phyloP scores from a whole-genome alignment of 192 early-diverging fungal species.

The Podochytrium sp. region DNA sequence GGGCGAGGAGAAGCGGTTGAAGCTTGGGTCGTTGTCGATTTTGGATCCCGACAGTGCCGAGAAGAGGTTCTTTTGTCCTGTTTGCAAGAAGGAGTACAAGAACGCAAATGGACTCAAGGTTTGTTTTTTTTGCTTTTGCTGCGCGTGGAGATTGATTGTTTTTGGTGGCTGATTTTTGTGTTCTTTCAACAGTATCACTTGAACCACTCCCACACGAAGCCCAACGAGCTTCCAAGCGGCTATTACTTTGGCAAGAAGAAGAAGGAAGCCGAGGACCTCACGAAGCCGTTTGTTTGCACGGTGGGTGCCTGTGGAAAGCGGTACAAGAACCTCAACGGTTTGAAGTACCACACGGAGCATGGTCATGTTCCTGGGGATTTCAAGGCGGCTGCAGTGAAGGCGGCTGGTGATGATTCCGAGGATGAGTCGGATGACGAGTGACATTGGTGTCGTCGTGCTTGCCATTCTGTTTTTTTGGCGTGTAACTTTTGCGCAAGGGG shows the following conservation, averaged over 20 bases:
- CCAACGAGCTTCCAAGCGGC: constrained; percentile 29
- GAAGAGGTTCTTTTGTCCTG: constrained; percentile 71
- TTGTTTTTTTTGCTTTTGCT: constrained; percentile 22
- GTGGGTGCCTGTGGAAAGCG: constrained; percentile 85
- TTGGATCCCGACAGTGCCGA: constrained; percentile 32
- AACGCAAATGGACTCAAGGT: constrained; percentile 95
- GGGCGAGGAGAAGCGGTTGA: constrained; percentile 23
- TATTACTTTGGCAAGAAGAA: constrained; percentile 36
- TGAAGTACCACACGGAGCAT: constrained; percentile 95
- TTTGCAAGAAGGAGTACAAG: constrained; percentile 98
- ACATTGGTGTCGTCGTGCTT: background rate
- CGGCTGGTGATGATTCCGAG: background rate
- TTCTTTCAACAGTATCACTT: constrained; percentile 36
- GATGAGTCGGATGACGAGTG: constrained; percentile 4
- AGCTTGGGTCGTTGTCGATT: constrained; percentile 30
- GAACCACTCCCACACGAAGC: constrained; percentile 34
- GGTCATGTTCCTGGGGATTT: constrained; percentile 56
- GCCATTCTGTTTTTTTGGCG: background rate
- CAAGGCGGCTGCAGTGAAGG: background rate
- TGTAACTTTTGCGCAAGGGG: too few species aligned
- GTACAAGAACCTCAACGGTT: constrained; percentile 96
- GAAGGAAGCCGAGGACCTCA: constrained; percentile 32
- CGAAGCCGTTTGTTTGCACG: constrained; percentile 64
- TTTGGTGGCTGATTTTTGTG: constrained; percentile 1
- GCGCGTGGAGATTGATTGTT: background rate